These are phyloP conservation scores for Leccinum variicolor DNA, from an alignment of 768 basidiomycete genomes.

Conservation along the genomic window DNA sequence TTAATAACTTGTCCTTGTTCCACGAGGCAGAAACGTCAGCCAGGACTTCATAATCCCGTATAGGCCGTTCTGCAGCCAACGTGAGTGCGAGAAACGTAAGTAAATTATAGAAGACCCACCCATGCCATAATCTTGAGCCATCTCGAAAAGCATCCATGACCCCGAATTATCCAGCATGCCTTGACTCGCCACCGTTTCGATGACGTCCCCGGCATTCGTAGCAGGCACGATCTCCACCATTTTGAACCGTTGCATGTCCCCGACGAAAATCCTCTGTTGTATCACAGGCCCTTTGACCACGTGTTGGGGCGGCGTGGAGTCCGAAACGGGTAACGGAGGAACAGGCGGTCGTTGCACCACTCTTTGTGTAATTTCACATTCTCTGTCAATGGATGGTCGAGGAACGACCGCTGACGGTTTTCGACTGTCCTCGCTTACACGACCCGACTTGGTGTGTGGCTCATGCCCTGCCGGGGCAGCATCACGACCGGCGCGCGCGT, in stretches of 20 bases:
- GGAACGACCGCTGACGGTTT: conserved; percentile 17
- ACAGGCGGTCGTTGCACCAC: conserved; percentile 34
- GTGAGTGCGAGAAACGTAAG: conserved; percentile 3
- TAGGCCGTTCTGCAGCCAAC: conserved; percentile 69
- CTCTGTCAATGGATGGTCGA: conserved; percentile 23
- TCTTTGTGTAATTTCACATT: conserved; percentile 22
- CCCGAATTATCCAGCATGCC: conserved; percentile 63
- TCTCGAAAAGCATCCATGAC: conserved; percentile 88
- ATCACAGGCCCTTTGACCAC: conserved; percentile 31
- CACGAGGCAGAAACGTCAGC: conserved; percentile 79
- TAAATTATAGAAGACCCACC: conserved; percentile 46
- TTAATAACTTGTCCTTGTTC: conserved; percentile 80
- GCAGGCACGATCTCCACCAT: conserved; percentile 64
- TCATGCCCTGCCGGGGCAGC: conserved; percentile 14
- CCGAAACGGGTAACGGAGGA: conserved; percentile 35
- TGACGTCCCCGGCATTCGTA: conserved; percentile 72
- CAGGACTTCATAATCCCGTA: conserved; percentile 84
- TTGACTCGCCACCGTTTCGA: conserved; percentile 60
- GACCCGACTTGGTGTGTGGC: conserved; percentile 14
- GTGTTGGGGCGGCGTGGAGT: conserved; percentile 33
- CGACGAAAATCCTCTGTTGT: conserved; percentile 76
- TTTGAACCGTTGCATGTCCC: conserved; percentile 71
- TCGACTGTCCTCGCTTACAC: conserved; percentile 27
- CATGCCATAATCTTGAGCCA: conserved; percentile 90
- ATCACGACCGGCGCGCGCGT: conserved; percentile 17